Conservation (phyloP, 805 yeast genomes). For the Kuraishia cidri region DNA sequence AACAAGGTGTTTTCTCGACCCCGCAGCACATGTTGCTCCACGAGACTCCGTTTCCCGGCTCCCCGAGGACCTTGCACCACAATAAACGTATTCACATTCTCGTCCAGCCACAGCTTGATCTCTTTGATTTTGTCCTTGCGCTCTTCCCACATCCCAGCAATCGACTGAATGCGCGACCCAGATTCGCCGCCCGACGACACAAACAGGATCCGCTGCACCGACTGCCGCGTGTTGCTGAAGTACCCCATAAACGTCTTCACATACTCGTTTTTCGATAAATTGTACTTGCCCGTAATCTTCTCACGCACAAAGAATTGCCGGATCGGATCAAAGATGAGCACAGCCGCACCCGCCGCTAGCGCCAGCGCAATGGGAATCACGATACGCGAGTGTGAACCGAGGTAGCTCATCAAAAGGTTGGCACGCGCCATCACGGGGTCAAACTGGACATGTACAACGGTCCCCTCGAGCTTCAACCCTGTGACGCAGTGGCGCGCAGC, state of each 20-base stretch:
- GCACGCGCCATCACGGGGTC: slow-evolving; percentile 46
- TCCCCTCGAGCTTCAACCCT: slow-evolving; percentile 57
- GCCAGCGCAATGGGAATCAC: slow-evolving; percentile 78
- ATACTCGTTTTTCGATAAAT: slow-evolving; percentile 34
- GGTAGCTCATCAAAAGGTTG: slow-evolving; percentile 31
- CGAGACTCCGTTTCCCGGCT: slow-evolving; percentile 82
- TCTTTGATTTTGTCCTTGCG: slow-evolving; percentile 60
- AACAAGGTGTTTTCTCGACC: slow-evolving; percentile 54
- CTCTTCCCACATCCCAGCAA: slow-evolving; percentile 51
- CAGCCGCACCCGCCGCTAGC: slow-evolving; percentile 71
- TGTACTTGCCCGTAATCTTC: slow-evolving; percentile 55
- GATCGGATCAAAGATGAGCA: slow-evolving; percentile 86
- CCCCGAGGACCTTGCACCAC: slow-evolving; percentile 91
- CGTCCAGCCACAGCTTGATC: slow-evolving; percentile 71
- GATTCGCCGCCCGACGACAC: slow-evolving; percentile 5
- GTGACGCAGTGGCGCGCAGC: slow-evolving; percentile 88
- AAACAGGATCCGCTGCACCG: slow-evolving; percentile 13
- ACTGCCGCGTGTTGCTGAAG: slow-evolving; percentile 15
- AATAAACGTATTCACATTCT: slow-evolving; percentile 85
- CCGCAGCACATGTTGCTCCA: slow-evolving; percentile 55
- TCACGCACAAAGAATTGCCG: slow-evolving; percentile 71
- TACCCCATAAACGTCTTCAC: slow-evolving; percentile 24
- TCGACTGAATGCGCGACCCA: slow-evolving; percentile 6
- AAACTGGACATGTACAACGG: slow-evolving; percentile 69
- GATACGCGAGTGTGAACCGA: slow-evolving; percentile 72